phyloP scores from a whole-genome alignment of 306 rosid genomes.

The Acacia confusa region DNA sequence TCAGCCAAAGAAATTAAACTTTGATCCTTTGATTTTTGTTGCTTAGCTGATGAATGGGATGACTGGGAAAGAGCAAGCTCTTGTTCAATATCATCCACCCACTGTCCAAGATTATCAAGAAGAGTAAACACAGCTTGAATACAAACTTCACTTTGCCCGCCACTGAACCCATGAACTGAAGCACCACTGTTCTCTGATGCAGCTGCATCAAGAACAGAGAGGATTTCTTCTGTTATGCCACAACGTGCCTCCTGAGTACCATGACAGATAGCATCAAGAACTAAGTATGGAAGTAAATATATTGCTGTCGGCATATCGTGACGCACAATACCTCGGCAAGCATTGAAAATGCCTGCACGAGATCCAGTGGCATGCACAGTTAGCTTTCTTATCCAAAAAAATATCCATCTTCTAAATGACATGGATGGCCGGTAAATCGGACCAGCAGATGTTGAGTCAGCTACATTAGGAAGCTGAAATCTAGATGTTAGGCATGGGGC shows the following conservation, averaged over 20 bases:
- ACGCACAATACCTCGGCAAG: constrained; percentile 91
- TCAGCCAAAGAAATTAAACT: constrained; percentile 43
- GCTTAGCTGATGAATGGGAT: constrained; percentile 58
- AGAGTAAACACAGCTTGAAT: constrained; percentile 95
- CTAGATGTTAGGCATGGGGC: constrained; percentile 96
- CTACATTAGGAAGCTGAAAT: constrained; percentile 78
- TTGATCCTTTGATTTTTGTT: constrained; percentile 67
- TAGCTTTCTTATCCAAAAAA: constrained; percentile 79
- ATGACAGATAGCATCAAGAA: constrained; percentile 89
- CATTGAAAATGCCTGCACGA: constrained; percentile 89
- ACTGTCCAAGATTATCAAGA: constrained; percentile 97
- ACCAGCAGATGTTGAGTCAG: constrained; percentile 63
- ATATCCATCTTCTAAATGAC: constrained; percentile 94
- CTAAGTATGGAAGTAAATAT: constrained; percentile 91
- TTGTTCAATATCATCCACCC: constrained; percentile 91
- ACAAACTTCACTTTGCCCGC: constrained; percentile 94
- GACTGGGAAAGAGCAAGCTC: constrained; percentile 72
- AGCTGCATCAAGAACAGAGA: constrained; percentile 84
- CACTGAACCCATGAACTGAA: constrained; percentile 65
- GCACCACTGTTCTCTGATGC: constrained; percentile 81
- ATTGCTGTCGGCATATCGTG: constrained; percentile 93
- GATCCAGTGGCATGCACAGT: constrained; percentile 85
- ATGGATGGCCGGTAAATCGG: constrained; percentile 75
- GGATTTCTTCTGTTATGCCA: constrained; percentile 83
- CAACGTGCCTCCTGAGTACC: constrained; percentile 85